Conservation (phyloP, 192 early-diverging fungal species). For the Chytriomyces sp. region DNA sequence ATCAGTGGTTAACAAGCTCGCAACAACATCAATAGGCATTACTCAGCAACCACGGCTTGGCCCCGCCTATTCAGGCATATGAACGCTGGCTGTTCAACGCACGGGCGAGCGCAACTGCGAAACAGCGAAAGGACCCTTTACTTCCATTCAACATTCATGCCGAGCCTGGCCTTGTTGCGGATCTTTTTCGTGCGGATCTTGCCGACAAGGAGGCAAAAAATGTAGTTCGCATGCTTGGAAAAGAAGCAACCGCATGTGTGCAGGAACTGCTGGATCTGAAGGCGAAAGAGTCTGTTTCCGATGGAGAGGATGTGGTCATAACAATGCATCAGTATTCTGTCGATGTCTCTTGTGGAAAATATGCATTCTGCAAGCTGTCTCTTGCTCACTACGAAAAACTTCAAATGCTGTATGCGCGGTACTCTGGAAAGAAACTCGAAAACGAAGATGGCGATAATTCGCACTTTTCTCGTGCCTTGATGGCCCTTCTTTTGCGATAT, state of each 20-base stretch:
- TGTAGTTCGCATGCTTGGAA: constrained; percentile 8
- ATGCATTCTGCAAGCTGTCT: constrained; percentile 27
- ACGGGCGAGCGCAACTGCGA: not conserved
- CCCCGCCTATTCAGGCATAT: constrained; percentile 30
- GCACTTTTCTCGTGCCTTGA: constrained; percentile 7
- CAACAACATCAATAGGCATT: not conserved
- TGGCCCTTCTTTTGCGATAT: constrained; percentile 25
- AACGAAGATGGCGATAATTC: not conserved
- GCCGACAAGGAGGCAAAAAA: constrained; percentile 16
- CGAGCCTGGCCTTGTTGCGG: constrained; percentile 12
- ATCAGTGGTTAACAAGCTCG: not conserved
- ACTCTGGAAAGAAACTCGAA: not conserved
- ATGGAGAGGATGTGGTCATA: not conserved
- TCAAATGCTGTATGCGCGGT: constrained; percentile 4
- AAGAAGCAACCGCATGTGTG: constrained; percentile 21
- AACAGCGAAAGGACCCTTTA: constrained; percentile 25
- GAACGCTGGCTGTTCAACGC: constrained; percentile 34
- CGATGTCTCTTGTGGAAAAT: constrained; percentile 22
- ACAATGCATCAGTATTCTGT: constrained; percentile 5
- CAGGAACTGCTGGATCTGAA: constrained; percentile 13
- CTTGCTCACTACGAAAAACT: constrained; percentile 20
- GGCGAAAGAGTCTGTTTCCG: not conserved
- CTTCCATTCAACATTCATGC: constrained; percentile 19
- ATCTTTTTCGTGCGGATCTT: constrained; percentile 20
- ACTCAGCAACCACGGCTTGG: not conserved